Conservation (phyloP, 139 green algal genomes). For the Ettlia oleoabundans region DNA sequence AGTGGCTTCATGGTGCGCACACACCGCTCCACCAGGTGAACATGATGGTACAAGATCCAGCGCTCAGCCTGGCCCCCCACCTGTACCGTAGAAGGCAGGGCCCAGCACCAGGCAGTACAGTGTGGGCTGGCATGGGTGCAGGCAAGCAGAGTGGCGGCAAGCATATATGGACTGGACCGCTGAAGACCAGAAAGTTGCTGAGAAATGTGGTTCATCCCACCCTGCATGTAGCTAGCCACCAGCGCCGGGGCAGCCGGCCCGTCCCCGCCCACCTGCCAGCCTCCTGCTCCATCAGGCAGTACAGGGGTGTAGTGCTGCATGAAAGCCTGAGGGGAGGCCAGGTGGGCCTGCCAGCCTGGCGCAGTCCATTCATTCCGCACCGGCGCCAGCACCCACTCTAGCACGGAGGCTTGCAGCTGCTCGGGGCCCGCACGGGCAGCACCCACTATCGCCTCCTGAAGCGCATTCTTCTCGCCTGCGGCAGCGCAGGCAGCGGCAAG, state of each 20-base stretch:
- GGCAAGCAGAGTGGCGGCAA: no score
- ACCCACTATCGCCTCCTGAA: slow-evolving; percentile 67
- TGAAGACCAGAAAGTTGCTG: no score
- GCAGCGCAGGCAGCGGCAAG: background rate
- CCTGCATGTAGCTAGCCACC: background rate
- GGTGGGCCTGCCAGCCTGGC: slow-evolving; percentile 49
- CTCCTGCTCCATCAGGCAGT: background rate
- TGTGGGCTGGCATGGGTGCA: no score
- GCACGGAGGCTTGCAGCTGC: slow-evolving; percentile 47
- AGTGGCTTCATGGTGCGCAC: slow-evolving; percentile 48
- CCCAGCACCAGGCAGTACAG: background rate
- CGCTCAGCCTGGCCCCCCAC: slow-evolving; percentile 41
- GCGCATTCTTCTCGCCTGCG: slow-evolving; percentile 65
- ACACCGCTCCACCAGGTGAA: slow-evolving; percentile 74
- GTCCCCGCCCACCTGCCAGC: slow-evolving; percentile 24
- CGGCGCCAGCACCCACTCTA: slow-evolving; percentile 63
- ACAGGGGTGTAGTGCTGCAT: slow-evolving; percentile 48
- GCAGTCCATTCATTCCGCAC: slow-evolving; percentile 63
- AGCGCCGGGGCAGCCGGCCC: no score
- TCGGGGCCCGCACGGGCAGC: slow-evolving; percentile 42
- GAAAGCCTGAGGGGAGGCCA: slow-evolving; percentile 62
- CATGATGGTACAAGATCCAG: slow-evolving; percentile 75
- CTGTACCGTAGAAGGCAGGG: background rate
- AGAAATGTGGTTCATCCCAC: no score
- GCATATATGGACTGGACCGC: no score